These are phyloP conservation scores for Periconia digitata DNA, from an alignment of 2,329 filamentous ascomycete genomes.

Conservation along the genomic window DNA sequence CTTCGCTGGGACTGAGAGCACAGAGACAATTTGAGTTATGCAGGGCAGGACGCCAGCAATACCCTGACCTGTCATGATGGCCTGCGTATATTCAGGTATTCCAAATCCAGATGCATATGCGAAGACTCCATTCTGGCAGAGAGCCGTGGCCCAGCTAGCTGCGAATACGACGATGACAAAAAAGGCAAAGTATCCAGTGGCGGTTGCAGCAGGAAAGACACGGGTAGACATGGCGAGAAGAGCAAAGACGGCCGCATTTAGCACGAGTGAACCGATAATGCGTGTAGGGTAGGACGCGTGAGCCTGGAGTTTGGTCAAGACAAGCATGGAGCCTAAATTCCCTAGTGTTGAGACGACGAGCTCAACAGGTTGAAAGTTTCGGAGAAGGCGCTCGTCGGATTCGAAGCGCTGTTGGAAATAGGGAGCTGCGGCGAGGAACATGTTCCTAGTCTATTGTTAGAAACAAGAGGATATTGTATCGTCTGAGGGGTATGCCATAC, in stretches of 20 bases:
- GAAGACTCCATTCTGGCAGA: slow-evolving; percentile 93
- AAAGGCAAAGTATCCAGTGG: slow-evolving; percentile 75
- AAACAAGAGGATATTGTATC: background rate
- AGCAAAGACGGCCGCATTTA: slow-evolving; percentile 76
- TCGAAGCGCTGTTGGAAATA: slow-evolving; percentile 87
- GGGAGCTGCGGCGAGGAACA: slow-evolving; percentile 93
- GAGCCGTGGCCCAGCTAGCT: slow-evolving; percentile 77
- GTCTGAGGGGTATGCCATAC: slow-evolving; percentile 53
- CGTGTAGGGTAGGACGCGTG: slow-evolving; percentile 85
- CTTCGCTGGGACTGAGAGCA: slow-evolving; percentile 63
- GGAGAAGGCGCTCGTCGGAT: slow-evolving; percentile 67
- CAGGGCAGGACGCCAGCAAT: slow-evolving; percentile 88
- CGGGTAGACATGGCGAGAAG: slow-evolving; percentile 80
- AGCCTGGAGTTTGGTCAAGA: slow-evolving; percentile 78
- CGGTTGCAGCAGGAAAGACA: slow-evolving; percentile 62
- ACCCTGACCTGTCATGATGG: slow-evolving; percentile 92
- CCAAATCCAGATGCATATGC: slow-evolving; percentile 87
- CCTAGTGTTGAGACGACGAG: slow-evolving; percentile 82
- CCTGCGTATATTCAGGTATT: slow-evolving; percentile 86
- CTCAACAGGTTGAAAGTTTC: slow-evolving; percentile 88
- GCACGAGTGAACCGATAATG: slow-evolving; percentile 73
- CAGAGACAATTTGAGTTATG: slow-evolving; percentile 81
- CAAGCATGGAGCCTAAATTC: slow-evolving; percentile 73
- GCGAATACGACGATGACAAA: slow-evolving; percentile 77
- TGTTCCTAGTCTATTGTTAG: slow-evolving; percentile 69